phyloP scores from a whole-genome alignment of 352 stramenopile species.

The Globisporangium spiculum region DNA sequence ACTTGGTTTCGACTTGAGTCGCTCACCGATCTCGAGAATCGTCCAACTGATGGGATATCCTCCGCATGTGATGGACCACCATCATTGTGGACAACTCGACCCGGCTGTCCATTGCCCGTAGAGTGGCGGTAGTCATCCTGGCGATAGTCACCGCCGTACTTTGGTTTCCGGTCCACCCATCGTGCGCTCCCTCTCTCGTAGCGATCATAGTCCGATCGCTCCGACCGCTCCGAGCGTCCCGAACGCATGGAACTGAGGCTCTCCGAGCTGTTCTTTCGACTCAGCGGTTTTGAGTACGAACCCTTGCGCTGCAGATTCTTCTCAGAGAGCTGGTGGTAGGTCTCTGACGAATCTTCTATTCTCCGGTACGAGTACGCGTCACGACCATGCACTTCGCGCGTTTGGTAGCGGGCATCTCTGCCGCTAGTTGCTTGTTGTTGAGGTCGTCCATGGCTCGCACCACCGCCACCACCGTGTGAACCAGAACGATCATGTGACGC shows the following conservation, averaged over 20 bases:
- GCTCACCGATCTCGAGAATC: conserved; percentile 13
- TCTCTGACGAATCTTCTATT: conserved; percentile 23
- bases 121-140: conserved; percentile 19
- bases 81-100: neutral
- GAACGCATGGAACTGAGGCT: conserved; percentile 52
- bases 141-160: conserved; percentile 9
- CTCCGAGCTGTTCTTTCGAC: conserved; percentile 54
- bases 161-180: conserved; percentile 5
- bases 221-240: conserved; percentile 33
- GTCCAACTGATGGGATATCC: neutral
- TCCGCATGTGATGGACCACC: neutral
- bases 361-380: conserved; percentile 20
- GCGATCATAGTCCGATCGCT: conserved; percentile 21
- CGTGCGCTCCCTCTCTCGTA: neutral
- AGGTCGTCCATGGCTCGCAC: neutral
- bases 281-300: conserved; percentile 24
- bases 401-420: conserved; percentile 16
- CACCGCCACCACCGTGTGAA: neutral
- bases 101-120: neutral
- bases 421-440: neutral
- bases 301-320: conserved; percentile 17
- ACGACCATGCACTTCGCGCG: conserved; percentile 14
- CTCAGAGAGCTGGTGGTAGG: conserved; percentile 18
- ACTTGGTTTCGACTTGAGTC: conserved; percentile 6
- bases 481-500: conserved; percentile 1